Evolutionary conservation across 2,329 filamentous ascomycete species (phyloP).

Genomic region (Trichophaea hybrida): DNA sequence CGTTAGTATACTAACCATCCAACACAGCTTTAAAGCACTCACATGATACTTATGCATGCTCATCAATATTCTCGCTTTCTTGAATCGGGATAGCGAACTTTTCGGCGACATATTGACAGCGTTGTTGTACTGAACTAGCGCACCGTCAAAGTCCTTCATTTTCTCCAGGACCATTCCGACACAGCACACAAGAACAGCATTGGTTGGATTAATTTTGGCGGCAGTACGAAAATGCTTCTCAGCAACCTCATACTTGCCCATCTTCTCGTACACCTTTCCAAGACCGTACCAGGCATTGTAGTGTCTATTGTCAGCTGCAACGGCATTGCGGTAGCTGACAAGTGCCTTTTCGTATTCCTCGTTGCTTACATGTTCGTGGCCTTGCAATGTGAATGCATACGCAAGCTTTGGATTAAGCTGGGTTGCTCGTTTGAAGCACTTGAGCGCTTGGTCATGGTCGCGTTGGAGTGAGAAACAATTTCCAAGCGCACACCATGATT

Average conservation of each 20-base stretch:
- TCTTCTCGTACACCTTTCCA: conserved; percentile 68
- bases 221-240: conserved; percentile 84
- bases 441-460: conserved; percentile 86
- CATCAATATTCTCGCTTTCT: conserved; percentile 78
- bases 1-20: neutral
- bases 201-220: conserved; percentile 79
- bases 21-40: conserved; percentile 5
- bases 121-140: conserved; percentile 65
- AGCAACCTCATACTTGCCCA: conserved; percentile 81
- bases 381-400: conserved; percentile 89
- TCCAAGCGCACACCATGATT: conserved; percentile 90
- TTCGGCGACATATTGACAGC: conserved; percentile 70
- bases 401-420: conserved; percentile 82
- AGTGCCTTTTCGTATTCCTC: conserved; percentile 96
- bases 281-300: conserved; percentile 98
- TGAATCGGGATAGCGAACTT: conserved; percentile 74
- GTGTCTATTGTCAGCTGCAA: conserved; percentile 73
- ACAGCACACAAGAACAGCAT: conserved; percentile 81
- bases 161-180: conserved; percentile 84
- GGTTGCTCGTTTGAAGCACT: conserved; percentile 87
- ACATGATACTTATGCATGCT: conserved; percentile 45
- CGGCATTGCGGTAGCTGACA: conserved; percentile 69
- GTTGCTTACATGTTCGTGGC: conserved; percentile 87
- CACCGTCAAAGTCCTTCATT: conserved; percentile 64
- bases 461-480: conserved; percentile 87